These are phyloP conservation scores for barley (Hordeum vulgare) DNA, from an alignment of 176 grass and related monocot genomes.

Conservation along the genomic window DNA sequence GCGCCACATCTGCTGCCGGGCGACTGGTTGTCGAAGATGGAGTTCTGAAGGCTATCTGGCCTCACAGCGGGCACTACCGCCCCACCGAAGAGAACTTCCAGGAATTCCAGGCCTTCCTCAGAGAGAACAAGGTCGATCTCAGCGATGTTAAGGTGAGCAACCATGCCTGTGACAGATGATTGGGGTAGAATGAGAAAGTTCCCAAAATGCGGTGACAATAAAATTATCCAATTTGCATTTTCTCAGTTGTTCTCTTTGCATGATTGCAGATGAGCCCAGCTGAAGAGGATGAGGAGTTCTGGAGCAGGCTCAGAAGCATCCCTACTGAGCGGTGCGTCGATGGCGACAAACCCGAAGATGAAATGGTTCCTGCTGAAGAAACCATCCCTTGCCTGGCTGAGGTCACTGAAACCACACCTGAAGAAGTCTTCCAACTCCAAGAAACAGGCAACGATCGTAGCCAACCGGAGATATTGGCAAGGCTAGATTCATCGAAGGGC, in stretches of 20 bases:
- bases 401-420: not conserved
- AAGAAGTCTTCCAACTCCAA: not conserved
- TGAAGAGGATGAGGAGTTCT: slow-evolving; percentile 66
- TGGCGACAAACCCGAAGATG: not conserved
- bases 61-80: slow-evolving; percentile 85
- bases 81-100: slow-evolving; percentile 89
- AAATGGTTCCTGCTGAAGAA: slow-evolving; percentile 6
- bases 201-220: not conserved
- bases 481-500: not conserved
- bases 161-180: not conserved
- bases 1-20: slow-evolving; percentile 85
- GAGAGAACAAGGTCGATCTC: slow-evolving; percentile 73
- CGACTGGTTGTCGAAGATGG: slow-evolving; percentile 77
- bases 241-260: not conserved
- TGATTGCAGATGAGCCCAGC: slow-evolving; percentile 64
- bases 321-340: slow-evolving; percentile 15
- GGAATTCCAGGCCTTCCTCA: slow-evolving; percentile 87
- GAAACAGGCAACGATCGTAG: not conserved
- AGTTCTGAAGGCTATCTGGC: slow-evolving; percentile 85
- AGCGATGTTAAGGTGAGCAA: slow-evolving; percentile 72
- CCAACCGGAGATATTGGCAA: not conserved
- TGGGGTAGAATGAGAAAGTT: not conserved
- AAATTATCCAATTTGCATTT: not conserved
- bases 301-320: slow-evolving; percentile 44
- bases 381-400: not conserved